Conservation (phyloP, 768 basidiomycete species). For the Kwoniella mangroviensis region DNA sequence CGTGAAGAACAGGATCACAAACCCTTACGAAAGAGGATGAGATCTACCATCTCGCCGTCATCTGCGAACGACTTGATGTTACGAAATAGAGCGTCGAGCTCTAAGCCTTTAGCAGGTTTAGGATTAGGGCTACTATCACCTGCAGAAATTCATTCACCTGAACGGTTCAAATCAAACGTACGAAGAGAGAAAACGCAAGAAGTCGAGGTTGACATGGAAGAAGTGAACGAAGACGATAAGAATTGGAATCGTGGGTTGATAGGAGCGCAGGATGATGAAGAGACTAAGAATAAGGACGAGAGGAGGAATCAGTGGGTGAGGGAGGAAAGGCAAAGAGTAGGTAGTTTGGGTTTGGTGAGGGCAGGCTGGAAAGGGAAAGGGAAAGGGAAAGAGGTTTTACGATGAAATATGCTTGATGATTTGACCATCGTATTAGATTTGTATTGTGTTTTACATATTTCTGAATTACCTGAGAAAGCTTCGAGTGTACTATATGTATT, state of each 20-base stretch:
- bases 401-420: not conserved
- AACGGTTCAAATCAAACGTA: not conserved
- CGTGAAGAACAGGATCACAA: conserved; percentile 2
- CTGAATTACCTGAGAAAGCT: no score
- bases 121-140: not conserved
- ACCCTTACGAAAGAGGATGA: conserved; percentile 10
- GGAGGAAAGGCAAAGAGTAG: not conserved
- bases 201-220: conserved; percentile 2
- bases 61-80: conserved; percentile 13
- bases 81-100: not conserved
- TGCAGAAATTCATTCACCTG: not conserved
- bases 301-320: conserved; percentile 6
- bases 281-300: not conserved
- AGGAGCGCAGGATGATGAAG: not conserved
- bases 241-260: not conserved
- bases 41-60: conserved; percentile 8
- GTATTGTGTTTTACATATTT: not conserved
- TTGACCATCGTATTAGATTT: no score
- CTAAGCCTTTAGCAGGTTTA: not conserved
- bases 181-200: not conserved
- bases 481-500: not conserved
- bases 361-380: not conserved
- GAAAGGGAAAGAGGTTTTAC: conserved; percentile 5
- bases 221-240: not conserved
- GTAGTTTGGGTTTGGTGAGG: conserved; percentile 6